These are phyloP conservation scores for Salix viminalis DNA, from an alignment of 345 rosid genomes.

Conservation along the genomic window DNA sequence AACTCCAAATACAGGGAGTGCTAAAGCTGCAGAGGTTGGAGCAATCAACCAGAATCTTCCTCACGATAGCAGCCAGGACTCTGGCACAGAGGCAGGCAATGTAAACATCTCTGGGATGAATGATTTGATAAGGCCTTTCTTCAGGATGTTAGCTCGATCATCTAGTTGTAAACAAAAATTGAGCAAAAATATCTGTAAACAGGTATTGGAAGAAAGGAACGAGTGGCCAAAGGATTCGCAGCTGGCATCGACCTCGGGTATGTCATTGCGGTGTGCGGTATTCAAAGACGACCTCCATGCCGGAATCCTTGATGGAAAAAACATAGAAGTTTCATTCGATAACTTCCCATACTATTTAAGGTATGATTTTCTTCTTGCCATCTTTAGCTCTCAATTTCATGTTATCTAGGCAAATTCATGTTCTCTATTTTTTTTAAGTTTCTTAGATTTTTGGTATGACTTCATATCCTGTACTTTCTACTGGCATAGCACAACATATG, in stretches of 20 bases:
- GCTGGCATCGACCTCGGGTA: slow-evolving; percentile 56
- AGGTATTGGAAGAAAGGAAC: slow-evolving; percentile 69
- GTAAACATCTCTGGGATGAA: slow-evolving; percentile 65
- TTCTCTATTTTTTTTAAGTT: neutral
- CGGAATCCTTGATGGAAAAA: slow-evolving; percentile 76
- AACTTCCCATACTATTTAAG: slow-evolving; percentile 85
- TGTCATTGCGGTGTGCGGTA: slow-evolving; percentile 46
- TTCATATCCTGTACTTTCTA: neutral
- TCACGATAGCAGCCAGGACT: slow-evolving; percentile 54
- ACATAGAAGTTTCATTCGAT: slow-evolving; percentile 64
- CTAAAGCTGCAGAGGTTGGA: slow-evolving; percentile 61
- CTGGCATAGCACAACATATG: neutral
- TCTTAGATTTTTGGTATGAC: neutral
- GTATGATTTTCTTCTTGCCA: slow-evolving; percentile 28
- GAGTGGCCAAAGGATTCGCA: slow-evolving; percentile 62
- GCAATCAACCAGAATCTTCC: slow-evolving; percentile 40
- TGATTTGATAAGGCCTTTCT: slow-evolving; percentile 61
- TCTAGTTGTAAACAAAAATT: slow-evolving; percentile 54
- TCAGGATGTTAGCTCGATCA: slow-evolving; percentile 56
- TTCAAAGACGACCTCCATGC: slow-evolving; percentile 63
- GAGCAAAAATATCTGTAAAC: slow-evolving; percentile 66
- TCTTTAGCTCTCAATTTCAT: slow-evolving; percentile 8
- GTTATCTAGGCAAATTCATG: neutral
- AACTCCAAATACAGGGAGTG: slow-evolving; percentile 39
- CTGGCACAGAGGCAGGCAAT: slow-evolving; percentile 60